A percentile compares a stretch with the other conserved stretches of the same genome.
phyloP scores from a whole-genome alignment of 2,329 filamentous ascomycete genomes.

The Raffaelea ambrosiae region DNA sequence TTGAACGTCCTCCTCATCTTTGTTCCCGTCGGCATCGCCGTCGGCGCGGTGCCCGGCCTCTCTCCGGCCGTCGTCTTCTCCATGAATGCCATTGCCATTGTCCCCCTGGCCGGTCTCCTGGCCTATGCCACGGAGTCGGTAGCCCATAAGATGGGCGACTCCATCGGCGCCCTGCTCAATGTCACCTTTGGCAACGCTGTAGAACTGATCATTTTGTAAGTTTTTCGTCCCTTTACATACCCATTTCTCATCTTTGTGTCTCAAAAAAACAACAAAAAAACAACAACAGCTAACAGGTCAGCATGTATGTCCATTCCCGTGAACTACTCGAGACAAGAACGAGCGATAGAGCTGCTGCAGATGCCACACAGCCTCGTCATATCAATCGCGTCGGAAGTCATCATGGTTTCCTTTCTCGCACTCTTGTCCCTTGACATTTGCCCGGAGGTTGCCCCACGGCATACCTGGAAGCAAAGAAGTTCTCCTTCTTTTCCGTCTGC shows the following conservation, averaged over 20 bases:
- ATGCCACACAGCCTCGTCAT: constrained; percentile 50
- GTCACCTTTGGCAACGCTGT: constrained; percentile 78
- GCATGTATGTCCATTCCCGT: constrained; percentile 43
- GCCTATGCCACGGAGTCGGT: constrained; percentile 69
- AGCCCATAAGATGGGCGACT: constrained; percentile 65
- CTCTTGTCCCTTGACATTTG: neutral
- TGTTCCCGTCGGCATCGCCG: constrained; percentile 67
- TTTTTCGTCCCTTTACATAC: constrained; percentile 2
- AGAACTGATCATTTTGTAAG: constrained; percentile 68
- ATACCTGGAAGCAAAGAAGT: constrained; percentile 5
- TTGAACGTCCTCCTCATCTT: constrained; percentile 71
- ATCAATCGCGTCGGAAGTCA: constrained; percentile 36
- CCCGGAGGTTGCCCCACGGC: too few relatives aligned
- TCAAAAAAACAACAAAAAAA: neutral
- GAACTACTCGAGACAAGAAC: constrained; percentile 32
- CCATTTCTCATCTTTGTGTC: neutral
- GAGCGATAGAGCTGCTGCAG: constrained; percentile 35
- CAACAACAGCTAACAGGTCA: constrained; percentile 14
- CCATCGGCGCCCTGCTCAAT: constrained; percentile 79
- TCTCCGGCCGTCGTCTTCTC: constrained; percentile 59
- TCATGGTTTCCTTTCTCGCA: constrained; percentile 10
- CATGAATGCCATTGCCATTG: constrained; percentile 67
- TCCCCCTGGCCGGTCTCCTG: constrained; percentile 64
- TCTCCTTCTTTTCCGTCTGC: constrained; percentile 7
- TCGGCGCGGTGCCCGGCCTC: constrained; percentile 39